phyloP scores from a whole-genome alignment of 2,329 filamentous ascomycete species.

The Colletotrichum sp. region DNA sequence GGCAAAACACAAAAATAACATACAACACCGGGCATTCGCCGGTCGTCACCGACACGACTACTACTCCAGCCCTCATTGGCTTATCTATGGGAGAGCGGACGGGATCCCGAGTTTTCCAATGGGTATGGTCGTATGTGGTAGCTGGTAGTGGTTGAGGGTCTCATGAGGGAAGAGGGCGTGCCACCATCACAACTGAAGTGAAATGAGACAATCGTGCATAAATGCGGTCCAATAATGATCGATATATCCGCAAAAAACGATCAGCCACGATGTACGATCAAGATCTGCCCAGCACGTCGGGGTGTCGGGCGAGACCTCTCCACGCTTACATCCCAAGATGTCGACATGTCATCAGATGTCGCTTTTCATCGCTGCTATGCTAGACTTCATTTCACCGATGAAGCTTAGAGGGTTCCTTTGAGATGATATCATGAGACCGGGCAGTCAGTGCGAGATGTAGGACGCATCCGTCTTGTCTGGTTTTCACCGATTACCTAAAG shows the following conservation, averaged over 20 bases:
- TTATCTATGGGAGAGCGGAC: slow-evolving; percentile 3
- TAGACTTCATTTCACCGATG: background rate
- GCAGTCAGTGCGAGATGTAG: background rate
- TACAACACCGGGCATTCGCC: background rate
- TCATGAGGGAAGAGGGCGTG: background rate
- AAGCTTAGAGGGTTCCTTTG: background rate
- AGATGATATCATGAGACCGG: background rate
- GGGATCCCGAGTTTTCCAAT: slow-evolving; percentile 4
- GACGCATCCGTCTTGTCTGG: background rate
- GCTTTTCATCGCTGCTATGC: background rate
- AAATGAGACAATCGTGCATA: background rate
- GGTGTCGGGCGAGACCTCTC: background rate
- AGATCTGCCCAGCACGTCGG: background rate
- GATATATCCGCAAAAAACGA: too few relatives aligned
- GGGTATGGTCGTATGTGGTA: background rate
- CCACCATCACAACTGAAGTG: background rate
- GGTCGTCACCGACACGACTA: slow-evolving; percentile 2
- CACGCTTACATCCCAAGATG: background rate
- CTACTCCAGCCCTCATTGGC: background rate
- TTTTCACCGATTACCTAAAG: background rate
- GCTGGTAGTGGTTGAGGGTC: rapidly evolving
- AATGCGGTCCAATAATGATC: too few relatives aligned
- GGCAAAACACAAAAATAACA: background rate
- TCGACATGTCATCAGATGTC: background rate
- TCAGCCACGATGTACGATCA: background rate